Percentiles rank a stretch among this genome's conserved stretches.
These are phyloP conservation scores for Trichoderma sp. DNA, from an alignment of 2,329 filamentous ascomycete genomes.

Conservation along the genomic window DNA sequence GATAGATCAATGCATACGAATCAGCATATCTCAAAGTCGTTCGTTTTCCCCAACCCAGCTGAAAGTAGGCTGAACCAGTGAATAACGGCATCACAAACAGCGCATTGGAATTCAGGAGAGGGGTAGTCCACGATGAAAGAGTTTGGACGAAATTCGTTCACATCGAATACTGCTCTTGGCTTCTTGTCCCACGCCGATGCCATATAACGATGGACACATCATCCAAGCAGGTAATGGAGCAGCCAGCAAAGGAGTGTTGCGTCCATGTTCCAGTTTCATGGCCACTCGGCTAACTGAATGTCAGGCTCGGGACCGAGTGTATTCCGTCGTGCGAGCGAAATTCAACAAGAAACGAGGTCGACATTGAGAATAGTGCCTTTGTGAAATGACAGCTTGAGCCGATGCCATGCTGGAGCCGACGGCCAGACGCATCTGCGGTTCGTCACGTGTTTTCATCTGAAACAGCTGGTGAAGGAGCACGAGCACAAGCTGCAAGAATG, in stretches of 20 bases:
- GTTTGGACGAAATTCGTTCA: neutral
- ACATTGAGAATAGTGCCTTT: neutral
- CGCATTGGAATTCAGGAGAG: neutral
- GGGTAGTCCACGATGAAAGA: neutral
- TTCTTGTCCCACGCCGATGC: neutral
- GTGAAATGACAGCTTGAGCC: neutral
- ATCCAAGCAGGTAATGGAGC: neutral
- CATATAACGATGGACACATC: neutral
- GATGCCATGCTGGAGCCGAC: neutral
- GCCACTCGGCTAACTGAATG: neutral
- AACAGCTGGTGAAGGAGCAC: neutral
- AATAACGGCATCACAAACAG: neutral
- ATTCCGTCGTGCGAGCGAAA: neutral
- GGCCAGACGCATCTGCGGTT: constrained; percentile 15
- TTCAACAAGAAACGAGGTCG: neutral
- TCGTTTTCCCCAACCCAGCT: neutral
- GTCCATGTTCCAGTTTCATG: neutral
- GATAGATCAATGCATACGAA: neutral
- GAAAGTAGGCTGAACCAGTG: neutral
- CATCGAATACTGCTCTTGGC: neutral
- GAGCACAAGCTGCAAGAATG: neutral
- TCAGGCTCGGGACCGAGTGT: neutral
- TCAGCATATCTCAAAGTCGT: neutral
- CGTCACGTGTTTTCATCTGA: constrained; percentile 19
- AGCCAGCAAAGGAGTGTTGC: neutral